Conservation (phyloP, 2,329 filamentous ascomycete species). For the Mycogone perniciosa region DNA sequence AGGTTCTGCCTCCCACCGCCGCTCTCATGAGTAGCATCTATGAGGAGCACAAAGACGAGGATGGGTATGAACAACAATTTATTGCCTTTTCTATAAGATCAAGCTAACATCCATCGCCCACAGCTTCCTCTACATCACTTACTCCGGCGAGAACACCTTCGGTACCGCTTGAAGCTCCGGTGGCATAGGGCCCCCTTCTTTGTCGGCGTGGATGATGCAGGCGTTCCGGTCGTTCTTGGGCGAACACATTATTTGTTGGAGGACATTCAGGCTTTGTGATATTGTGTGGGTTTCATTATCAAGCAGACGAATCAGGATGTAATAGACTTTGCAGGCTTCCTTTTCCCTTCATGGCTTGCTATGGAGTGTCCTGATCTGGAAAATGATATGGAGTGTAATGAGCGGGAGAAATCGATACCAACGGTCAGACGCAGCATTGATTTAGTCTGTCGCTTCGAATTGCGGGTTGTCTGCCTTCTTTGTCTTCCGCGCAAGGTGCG, state of each 20-base stretch:
- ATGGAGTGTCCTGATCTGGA: not conserved
- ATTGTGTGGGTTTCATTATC: constrained; percentile 12
- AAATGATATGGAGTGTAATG: not conserved
- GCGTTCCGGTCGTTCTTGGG: constrained; percentile 30
- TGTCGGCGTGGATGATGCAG: constrained; percentile 25
- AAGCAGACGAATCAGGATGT: constrained; percentile 3
- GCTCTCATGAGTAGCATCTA: constrained; percentile 99
- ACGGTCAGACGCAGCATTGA: not conserved
- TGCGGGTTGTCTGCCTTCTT: not conserved
- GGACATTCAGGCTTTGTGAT: constrained; percentile 22
- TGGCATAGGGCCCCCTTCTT: constrained; percentile 4
- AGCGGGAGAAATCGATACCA: not conserved
- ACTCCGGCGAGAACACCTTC: constrained; percentile 99
- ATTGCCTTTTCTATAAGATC: not conserved
- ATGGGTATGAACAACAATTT: constrained; percentile 45
- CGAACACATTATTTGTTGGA: constrained; percentile 21
- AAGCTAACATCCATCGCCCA: constrained; percentile 14
- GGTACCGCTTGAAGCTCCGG: constrained; percentile 39
- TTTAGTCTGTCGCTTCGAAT: not conserved
- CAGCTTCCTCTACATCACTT: constrained; percentile 97
- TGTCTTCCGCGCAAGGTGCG: not conserved
- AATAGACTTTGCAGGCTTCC: not conserved
- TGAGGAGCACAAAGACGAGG: constrained; percentile 92
- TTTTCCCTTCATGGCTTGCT: not conserved
- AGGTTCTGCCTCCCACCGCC: constrained; percentile 91